Percentiles rank a stretch among this genome's conserved stretches.
phyloP scores from a whole-genome alignment of 169 alveolate genomes.

The Eimeria acervulina region DNA sequence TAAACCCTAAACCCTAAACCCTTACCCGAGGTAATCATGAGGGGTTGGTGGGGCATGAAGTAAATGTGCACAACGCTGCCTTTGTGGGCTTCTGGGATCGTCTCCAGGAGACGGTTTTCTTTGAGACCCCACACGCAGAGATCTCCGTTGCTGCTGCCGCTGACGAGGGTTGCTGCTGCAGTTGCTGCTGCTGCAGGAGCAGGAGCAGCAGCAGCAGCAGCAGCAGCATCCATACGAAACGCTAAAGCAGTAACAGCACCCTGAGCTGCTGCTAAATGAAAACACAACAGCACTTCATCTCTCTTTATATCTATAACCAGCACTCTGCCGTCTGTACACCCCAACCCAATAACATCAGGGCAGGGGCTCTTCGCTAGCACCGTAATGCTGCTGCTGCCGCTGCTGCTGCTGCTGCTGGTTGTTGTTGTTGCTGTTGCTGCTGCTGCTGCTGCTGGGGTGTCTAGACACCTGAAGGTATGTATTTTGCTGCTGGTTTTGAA shows the following conservation, averaged over 20 bases:
- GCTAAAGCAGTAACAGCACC: conserved; percentile 67
- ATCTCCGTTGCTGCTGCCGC: conserved; percentile 67
- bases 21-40: conserved; percentile 58
- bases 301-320: conserved; percentile 3
- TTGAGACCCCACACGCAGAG: conserved; percentile 61
- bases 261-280: conserved; percentile 39
- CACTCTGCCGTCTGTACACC: conserved; percentile 37
- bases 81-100: conserved; percentile 10
- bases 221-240: conserved; percentile 34
- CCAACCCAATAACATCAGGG: conserved; percentile 66
- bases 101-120: neutral
- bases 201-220: neutral
- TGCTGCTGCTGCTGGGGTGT: neutral
- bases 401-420: conserved; percentile 34
- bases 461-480: neutral
- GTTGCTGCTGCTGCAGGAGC: conserved; percentile 29
- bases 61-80: neutral
- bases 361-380: neutral
- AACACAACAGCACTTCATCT: conserved; percentile 60
- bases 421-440: conserved; percentile 37
- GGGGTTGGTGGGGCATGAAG: conserved; percentile 66
- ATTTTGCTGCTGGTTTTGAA: neutral
- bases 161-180: conserved; percentile 29
- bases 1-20: neutral
- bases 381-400: neutral